phyloP scores from a whole-genome alignment of 768 basidiomycete genomes.

The Macrocybe gigantea region DNA sequence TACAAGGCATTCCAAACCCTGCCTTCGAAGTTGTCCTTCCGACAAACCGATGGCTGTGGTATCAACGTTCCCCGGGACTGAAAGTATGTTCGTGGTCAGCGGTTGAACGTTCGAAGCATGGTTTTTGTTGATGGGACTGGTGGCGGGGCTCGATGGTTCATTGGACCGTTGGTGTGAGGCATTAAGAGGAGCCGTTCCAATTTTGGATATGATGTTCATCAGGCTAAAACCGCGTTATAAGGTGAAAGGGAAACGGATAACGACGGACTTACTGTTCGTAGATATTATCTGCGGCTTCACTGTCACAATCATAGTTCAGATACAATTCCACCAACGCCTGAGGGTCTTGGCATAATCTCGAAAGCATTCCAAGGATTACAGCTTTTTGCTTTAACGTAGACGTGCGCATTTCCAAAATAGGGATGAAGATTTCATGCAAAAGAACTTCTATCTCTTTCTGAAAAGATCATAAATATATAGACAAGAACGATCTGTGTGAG shows the following conservation, averaged over 20 bases:
- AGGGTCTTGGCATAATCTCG: slow-evolving; percentile 88
- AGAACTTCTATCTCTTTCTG: slow-evolving; percentile 99
- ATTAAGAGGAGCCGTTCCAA: slow-evolving; percentile 57
- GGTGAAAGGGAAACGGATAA: slow-evolving; percentile 1
- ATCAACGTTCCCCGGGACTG: slow-evolving; percentile 63
- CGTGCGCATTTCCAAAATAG: slow-evolving; percentile 96
- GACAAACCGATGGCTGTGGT: slow-evolving; percentile 63
- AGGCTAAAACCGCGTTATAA: slow-evolving; percentile 39
- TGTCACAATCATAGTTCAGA: slow-evolving; percentile 98
- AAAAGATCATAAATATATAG: slow-evolving; percentile 8
- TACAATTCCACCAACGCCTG: slow-evolving; percentile 98
- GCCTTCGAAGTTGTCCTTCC: slow-evolving; percentile 80
- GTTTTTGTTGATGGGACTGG: slow-evolving; percentile 42
- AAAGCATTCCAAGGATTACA: slow-evolving; percentile 83
- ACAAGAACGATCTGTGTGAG: neutral
- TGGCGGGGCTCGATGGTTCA: slow-evolving; percentile 58
- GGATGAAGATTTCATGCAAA: slow-evolving; percentile 98
- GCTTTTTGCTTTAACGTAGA: slow-evolving; percentile 95
- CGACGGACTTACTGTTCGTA: slow-evolving; percentile 75
- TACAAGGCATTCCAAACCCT: slow-evolving; percentile 93
- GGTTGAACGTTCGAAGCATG: slow-evolving; percentile 42
- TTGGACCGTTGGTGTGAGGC: slow-evolving; percentile 39
- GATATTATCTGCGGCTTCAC: slow-evolving; percentile 91
- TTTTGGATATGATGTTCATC: slow-evolving; percentile 95
- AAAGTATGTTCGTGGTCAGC: slow-evolving; percentile 57